These are phyloP conservation scores for Paramarasmius palmivorus DNA, from an alignment of 1,284 basidiomycete genomes.

Conservation along the genomic window DNA sequence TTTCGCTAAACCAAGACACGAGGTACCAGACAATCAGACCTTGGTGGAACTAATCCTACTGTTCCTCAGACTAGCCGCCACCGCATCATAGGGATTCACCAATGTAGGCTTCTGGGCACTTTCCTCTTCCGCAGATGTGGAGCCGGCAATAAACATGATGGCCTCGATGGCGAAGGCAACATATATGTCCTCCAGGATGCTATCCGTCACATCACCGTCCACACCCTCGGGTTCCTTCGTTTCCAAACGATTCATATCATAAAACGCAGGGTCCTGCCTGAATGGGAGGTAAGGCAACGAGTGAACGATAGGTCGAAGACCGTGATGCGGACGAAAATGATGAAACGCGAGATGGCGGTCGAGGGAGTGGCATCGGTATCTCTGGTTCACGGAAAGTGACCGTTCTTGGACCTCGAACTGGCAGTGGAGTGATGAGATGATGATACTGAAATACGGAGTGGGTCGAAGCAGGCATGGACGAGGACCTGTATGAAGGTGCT, in stretches of 20 bases:
- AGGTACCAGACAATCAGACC: too few species aligned
- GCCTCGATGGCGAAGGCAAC: slow-evolving; percentile 4
- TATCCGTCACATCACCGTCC: slow-evolving; percentile 9
- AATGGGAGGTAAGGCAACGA: not conserved
- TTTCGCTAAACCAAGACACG: too few species aligned
- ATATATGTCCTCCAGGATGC: slow-evolving; percentile 15
- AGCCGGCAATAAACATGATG: slow-evolving; percentile 15
- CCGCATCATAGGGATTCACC: slow-evolving; percentile 14
- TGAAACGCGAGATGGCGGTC: slow-evolving; percentile 1
- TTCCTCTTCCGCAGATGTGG: slow-evolving; percentile 12
- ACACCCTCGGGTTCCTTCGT: not conserved
- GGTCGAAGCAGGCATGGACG: slow-evolving; percentile 2
- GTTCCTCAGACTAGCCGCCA: slow-evolving; percentile 13
- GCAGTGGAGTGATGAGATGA: not conserved
- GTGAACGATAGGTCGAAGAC: not conserved
- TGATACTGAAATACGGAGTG: not conserved
- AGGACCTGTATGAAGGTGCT: not conserved
- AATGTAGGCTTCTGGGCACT: not conserved
- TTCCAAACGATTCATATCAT: not conserved
- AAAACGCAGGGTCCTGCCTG: not conserved
- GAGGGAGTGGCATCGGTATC: not conserved
- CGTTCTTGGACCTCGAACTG: not conserved
- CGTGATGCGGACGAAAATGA: slow-evolving; percentile 2
- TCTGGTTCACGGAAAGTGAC: not conserved
- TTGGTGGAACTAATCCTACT: not conserved